A percentile compares a stretch with the other conserved stretches of the same genome.
These are phyloP conservation scores for Rosa persica DNA, from an alignment of 306 rosid genomes.

Conservation along the genomic window DNA sequence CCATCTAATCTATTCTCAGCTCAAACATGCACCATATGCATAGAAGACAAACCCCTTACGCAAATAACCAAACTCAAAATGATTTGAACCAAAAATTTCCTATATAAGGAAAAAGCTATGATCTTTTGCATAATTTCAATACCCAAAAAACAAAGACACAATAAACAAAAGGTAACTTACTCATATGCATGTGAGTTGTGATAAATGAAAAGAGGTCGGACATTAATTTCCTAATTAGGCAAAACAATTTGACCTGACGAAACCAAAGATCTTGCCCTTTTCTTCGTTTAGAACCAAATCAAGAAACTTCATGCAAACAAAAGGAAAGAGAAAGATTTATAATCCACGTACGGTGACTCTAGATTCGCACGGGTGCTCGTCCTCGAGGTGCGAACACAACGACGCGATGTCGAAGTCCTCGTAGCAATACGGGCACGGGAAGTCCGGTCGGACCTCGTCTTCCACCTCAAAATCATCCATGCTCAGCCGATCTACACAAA, in stretches of 20 bases:
- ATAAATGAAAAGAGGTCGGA: neutral
- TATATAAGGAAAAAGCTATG: neutral
- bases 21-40: neutral
- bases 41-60: neutral
- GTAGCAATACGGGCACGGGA: constrained; percentile 83
- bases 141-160: neutral
- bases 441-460: constrained; percentile 88
- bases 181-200: neutral
- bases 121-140: neutral
- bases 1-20: neutral
- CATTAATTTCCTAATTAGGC: neutral
- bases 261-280: constrained; percentile 4
- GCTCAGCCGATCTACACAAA: constrained; percentile 69
- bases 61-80: neutral
- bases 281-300: neutral
- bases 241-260: neutral
- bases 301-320: constrained; percentile 1
- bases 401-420: constrained; percentile 88
- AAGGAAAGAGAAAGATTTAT: neutral
- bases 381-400: constrained; percentile 90
- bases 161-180: neutral
- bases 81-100: neutral
- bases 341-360: constrained; percentile 61
- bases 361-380: constrained; percentile 86
- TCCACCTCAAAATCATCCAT: constrained; percentile 85